Evolutionary conservation across 2,329 filamentous ascomycete species (phyloP), one percentile per base, ranked within the genome.

Genomic region (Cladosporium austrohemisphaericum): DNA sequence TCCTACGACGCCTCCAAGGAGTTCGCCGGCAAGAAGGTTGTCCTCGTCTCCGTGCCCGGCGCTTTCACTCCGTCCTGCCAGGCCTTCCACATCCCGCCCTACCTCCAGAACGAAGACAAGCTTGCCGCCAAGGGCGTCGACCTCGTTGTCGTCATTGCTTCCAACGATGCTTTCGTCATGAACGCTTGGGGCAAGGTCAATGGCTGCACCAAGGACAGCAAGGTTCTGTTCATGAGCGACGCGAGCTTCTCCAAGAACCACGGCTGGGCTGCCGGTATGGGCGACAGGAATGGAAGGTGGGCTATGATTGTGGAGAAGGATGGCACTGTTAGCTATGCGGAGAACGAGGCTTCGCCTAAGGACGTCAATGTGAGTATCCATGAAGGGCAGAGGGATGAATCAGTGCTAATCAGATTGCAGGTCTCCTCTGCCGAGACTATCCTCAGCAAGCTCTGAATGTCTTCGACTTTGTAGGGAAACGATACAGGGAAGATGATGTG

Each of bases 121-220:
- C 76, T 94, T 70, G 84, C 83, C 74, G 74, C 74, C 65, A 92
- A 92, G 78, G 88, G 87, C 61, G 86, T 94, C 58, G 89, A 95
- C 70, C 71, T 85, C 55, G 81, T 95, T 62, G 80, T 88, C 58
- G 81, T 93, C 65, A 84, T 94, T 64, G 86, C 88, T 52, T 85
- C 76, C 76, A 95, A 95, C 72, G 90, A 95, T 71, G 76, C 84
- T 56, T 94, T 78, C 66, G 89, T 95, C 69, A 92, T 92, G 87
- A 84, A 82, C 61, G 88, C 86, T 48, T 93, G 88, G 88, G 85
- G 83, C 72, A 95, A 95, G 80, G 88, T 89, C 65, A 92, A 94
- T 72, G 77, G 78, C 46, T 76, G 92, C 65, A 84, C 80, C 65
- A 81, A 83, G 56, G 84, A 92, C 60, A 78, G 80, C 62, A 81